These are phyloP conservation scores for Ceratocystis colombiana DNA, from an alignment of 2,329 filamentous ascomycete genomes.

Conservation along the genomic window DNA sequence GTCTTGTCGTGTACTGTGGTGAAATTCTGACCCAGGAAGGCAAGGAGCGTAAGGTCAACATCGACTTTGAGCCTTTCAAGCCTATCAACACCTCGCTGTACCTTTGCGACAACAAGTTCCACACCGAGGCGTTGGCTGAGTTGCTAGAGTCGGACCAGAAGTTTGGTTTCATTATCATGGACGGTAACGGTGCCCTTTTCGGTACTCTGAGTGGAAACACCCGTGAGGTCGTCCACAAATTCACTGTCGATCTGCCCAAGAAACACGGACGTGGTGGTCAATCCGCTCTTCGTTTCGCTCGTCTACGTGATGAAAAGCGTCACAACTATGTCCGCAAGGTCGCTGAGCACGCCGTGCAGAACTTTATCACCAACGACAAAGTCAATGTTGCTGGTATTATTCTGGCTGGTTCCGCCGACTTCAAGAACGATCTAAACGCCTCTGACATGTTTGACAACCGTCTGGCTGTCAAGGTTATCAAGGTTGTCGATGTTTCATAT, in stretches of 20 bases:
- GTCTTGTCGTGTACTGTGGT: slow-evolving; percentile 96
- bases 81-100: slow-evolving; percentile 99
- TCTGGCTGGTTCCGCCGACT: slow-evolving; percentile 92
- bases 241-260: slow-evolving; percentile 96
- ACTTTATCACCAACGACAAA: slow-evolving; percentile 97
- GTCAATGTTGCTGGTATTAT: slow-evolving; percentile 95
- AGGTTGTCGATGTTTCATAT: slow-evolving; percentile 97
- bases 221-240: slow-evolving; percentile 92
- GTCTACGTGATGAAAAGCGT: slow-evolving; percentile 98
- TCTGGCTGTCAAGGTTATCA: slow-evolving; percentile 91
- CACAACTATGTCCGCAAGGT: slow-evolving; percentile 99
- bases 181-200: slow-evolving; percentile 95
- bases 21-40: slow-evolving; percentile 99
- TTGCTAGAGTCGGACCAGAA: slow-evolving; percentile 97
- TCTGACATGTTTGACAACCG: slow-evolving; percentile 95
- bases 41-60: slow-evolving; percentile 99
- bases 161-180: slow-evolving; percentile 99
- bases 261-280: slow-evolving; percentile 99
- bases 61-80: slow-evolving; percentile 99
- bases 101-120: slow-evolving; percentile 99
- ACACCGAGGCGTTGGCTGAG: slow-evolving; percentile 93
- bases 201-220: slow-evolving; percentile 96
- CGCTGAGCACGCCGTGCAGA: slow-evolving; percentile 92
- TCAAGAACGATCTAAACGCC: slow-evolving; percentile 98
- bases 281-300: slow-evolving; percentile 96